A percentile compares a stretch with the other conserved stretches of the same genome.
Evolutionary conservation across 2,329 filamentous ascomycete species (phyloP).

Genomic region (Fusarium haematococcum): DNA sequence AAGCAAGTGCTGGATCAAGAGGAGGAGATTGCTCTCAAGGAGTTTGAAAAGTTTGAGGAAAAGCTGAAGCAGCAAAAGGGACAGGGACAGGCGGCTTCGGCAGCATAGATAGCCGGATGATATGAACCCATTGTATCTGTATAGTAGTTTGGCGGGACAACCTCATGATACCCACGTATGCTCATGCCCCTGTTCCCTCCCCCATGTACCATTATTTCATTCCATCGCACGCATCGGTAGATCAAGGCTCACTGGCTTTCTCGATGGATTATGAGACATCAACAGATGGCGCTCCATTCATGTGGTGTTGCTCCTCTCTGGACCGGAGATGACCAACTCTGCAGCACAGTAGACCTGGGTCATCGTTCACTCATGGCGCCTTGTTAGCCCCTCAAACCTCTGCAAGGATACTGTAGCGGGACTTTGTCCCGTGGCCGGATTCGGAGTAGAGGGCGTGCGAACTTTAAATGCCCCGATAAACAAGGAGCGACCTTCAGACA

Average conservation of each 20-base stretch:
- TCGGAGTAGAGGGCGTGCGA: background rate
- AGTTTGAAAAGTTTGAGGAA: constrained; percentile 96
- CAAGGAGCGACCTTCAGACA: background rate
- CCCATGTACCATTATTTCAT: background rate
- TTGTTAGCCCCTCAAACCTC: background rate
- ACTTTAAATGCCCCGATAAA: background rate
- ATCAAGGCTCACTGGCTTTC: background rate
- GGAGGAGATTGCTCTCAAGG: constrained; percentile 85
- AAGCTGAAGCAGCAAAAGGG: constrained; percentile 71
- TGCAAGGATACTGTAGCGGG: background rate
- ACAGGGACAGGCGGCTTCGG: constrained; percentile 36
- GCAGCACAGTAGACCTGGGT: background rate
- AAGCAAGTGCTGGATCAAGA: constrained; percentile 91
- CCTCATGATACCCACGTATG: constrained; percentile 44
- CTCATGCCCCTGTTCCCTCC: constrained; percentile 7
- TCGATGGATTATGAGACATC: background rate
- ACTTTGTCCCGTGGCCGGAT: background rate
- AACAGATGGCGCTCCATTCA: background rate
- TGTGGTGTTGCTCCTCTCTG: background rate
- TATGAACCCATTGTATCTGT: constrained; percentile 24
- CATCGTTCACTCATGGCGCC: constrained; percentile 12
- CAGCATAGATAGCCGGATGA: constrained; percentile 7
- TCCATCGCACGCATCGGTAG: background rate
- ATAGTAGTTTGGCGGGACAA: constrained; percentile 39
- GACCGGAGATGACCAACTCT: background rate